phyloP scores from a whole-genome alignment of 805 yeast genomes.

The Nakazawaea holstii region DNA sequence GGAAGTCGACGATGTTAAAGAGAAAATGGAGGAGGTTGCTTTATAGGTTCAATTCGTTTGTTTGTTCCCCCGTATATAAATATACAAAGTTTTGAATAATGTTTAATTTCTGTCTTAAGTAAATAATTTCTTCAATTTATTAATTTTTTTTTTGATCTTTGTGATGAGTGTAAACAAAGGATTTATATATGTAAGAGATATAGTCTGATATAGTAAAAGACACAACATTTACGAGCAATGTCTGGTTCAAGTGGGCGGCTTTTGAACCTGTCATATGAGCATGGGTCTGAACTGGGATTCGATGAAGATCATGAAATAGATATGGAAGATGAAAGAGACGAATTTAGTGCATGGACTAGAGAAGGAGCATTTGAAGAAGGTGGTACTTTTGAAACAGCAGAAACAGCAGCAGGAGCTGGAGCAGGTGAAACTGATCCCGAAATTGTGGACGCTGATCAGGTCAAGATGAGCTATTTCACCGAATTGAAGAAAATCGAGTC shows the following conservation, averaged over 20 bases:
- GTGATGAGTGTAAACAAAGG: too few relatives aligned
- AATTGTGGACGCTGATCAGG: conserved; percentile 5
- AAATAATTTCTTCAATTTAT: not conserved
- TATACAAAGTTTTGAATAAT: not conserved
- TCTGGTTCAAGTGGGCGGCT: not conserved
- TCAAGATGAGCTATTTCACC: conserved; percentile 9
- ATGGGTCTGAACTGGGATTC: not conserved
- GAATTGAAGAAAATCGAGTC: conserved; percentile 55
- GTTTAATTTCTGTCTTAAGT: not conserved
- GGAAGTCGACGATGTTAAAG: conserved; percentile 1
- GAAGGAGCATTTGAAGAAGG: conserved; percentile 1
- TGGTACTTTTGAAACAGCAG: not conserved
- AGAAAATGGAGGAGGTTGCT: conserved; percentile 5
- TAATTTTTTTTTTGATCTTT: not conserved
- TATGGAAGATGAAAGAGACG: not conserved
- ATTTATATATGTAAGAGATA: too few relatives aligned
- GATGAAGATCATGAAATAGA: not conserved
- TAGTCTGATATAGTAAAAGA: too few relatives aligned
- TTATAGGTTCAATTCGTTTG: not conserved
- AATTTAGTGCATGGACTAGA: not conserved
- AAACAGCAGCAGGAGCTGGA: conserved; percentile 9
- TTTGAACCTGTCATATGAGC: not conserved
- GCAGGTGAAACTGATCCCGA: conserved; percentile 13
- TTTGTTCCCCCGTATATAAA: not conserved
- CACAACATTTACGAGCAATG: not conserved